These are phyloP conservation scores for Calocybe gangraenosa DNA, from an alignment of 768 basidiomycete genomes.

Conservation along the genomic window DNA sequence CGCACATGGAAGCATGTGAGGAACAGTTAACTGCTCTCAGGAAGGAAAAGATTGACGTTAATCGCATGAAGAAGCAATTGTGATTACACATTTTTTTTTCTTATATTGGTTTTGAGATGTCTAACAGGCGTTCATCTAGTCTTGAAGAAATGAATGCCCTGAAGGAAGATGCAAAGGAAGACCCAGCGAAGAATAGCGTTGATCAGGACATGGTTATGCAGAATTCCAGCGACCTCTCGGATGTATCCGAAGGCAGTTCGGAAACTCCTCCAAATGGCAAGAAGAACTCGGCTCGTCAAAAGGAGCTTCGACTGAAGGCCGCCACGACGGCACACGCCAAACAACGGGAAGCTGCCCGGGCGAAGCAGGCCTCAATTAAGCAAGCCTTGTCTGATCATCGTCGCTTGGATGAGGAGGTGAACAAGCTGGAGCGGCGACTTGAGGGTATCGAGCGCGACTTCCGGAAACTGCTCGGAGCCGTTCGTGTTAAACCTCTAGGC, in stretches of 20 bases:
- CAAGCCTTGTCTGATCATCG: constrained; percentile 81
- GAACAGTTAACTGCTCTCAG: constrained; percentile 85
- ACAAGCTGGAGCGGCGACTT: constrained; percentile 73
- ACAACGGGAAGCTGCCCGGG: constrained; percentile 74
- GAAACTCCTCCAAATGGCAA: constrained; percentile 51
- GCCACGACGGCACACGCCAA: constrained; percentile 65
- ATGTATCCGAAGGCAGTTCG: constrained; percentile 61
- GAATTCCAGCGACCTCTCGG: constrained; percentile 72
- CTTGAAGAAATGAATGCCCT: constrained; percentile 72
- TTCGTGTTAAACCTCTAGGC: constrained; percentile 86
- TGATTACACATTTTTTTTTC: constrained; percentile 37
- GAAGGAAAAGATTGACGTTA: constrained; percentile 95
- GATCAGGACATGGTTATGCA: constrained; percentile 59
- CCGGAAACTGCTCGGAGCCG: constrained; percentile 78
- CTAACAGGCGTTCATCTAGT: constrained; percentile 32
- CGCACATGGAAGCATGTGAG: constrained; percentile 88
- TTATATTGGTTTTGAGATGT: constrained; percentile 6
- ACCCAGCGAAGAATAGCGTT: constrained; percentile 37
- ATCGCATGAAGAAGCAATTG: constrained; percentile 85
- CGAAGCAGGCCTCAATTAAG: constrained; percentile 75
- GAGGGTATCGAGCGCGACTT: constrained; percentile 93
- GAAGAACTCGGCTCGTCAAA: constrained; percentile 46
- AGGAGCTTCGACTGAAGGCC: constrained; percentile 48
- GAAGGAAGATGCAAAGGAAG: constrained; percentile 51
- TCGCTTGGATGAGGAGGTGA: constrained; percentile 83